A percentile compares a stretch with the other conserved stretches of the same genome.
Conservation (phyloP, 176 grass and related monocot genomes). For the Miscanthus lutarioriparius region DNA sequence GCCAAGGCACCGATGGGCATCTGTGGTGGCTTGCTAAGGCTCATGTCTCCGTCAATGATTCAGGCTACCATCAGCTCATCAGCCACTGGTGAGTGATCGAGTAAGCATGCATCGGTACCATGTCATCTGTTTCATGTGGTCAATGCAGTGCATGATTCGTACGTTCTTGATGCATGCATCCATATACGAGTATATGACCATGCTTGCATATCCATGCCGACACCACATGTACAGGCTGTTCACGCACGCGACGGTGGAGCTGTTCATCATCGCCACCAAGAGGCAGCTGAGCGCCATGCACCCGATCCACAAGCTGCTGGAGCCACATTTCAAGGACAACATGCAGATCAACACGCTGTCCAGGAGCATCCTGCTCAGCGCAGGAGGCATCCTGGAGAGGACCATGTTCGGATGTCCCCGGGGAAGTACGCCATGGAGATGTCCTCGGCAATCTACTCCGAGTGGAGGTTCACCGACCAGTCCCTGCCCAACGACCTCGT, state of each 20-base stretch:
- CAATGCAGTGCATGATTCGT: too few species aligned
- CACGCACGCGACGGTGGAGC: slow-evolving; percentile 87
- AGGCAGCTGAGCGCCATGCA: slow-evolving; percentile 91
- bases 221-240: slow-evolving; percentile 40
- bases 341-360: slow-evolving; percentile 90
- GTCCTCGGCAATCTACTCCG: slow-evolving; percentile 66
- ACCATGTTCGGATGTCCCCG: slow-evolving; percentile 86
- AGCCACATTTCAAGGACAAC: slow-evolving; percentile 94
- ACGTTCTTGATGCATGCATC: too few species aligned
- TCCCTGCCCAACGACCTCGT: slow-evolving; percentile 78
- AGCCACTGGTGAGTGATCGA: slow-evolving; percentile 87
- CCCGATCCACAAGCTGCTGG: slow-evolving; percentile 84
- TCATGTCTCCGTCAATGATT: slow-evolving; percentile 86
- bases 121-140: too few species aligned
- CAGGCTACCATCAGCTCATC: slow-evolving; percentile 94
- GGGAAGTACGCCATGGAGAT: slow-evolving; percentile 79
- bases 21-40: slow-evolving; percentile 88
- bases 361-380: slow-evolving; percentile 80
- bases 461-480: slow-evolving; percentile 81
- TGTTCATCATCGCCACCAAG: slow-evolving; percentile 84
- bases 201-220: background rate
- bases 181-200: too few species aligned
- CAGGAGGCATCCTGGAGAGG: slow-evolving; percentile 68
- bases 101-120: background rate
- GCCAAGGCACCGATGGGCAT: slow-evolving; percentile 24